phyloP scores from a whole-genome alignment of 345 rosid species.

The Hibiscus trionum region DNA sequence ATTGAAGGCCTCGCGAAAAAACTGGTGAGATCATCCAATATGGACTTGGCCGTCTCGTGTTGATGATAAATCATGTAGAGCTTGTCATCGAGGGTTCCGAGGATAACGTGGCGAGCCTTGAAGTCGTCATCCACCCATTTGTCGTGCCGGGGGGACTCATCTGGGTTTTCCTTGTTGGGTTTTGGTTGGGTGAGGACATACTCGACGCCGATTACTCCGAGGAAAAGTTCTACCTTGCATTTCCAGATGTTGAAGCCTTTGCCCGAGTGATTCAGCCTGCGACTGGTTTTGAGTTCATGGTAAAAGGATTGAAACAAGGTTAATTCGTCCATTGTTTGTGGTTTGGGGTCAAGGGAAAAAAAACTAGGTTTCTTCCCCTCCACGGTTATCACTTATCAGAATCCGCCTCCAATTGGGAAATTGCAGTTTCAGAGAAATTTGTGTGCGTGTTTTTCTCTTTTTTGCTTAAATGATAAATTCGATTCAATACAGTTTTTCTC shows the following conservation, averaged over 20 bases:
- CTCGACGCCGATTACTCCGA: too few relatives aligned
- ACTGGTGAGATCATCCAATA: not conserved
- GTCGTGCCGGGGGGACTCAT: not conserved
- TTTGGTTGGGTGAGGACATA: slow-evolving; percentile 1
- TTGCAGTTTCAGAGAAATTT: not conserved
- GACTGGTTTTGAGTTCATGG: too few relatives aligned
- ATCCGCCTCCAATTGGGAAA: not conserved
- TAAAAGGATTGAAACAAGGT: too few relatives aligned
- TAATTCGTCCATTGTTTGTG: not conserved
- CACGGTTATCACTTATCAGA: not conserved
- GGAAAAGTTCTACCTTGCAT: too few relatives aligned
- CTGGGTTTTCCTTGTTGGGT: not conserved
- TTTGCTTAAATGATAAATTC: too few relatives aligned
- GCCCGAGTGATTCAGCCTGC: too few relatives aligned
- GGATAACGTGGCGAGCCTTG: slow-evolving; percentile 1
- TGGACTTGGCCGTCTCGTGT: not conserved
- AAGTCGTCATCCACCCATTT: not conserved
- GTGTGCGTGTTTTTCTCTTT: not conserved
- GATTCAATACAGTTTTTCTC: too few relatives aligned
- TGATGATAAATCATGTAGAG: not conserved
- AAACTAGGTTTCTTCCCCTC: not conserved
- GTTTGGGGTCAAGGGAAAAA: not conserved
- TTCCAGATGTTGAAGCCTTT: too few relatives aligned
- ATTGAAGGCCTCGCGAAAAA: not conserved
- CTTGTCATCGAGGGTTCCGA: not conserved